phyloP scores from a whole-genome alignment of 306 rosid species.

The Gastrolobium villosum region DNA sequence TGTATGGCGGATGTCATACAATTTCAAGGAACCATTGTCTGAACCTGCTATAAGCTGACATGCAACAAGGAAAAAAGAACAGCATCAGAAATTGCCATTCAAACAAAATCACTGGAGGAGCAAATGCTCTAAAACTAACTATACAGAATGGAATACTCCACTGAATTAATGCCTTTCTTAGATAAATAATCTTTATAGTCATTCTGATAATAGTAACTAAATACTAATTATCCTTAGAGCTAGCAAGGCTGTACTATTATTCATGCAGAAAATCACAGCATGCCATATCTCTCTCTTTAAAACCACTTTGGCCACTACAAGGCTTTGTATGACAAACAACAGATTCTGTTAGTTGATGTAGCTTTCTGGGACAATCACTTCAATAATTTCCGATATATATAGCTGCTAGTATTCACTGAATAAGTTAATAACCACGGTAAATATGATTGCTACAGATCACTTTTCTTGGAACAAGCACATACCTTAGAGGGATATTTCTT shows the following conservation, averaged over 20 bases:
- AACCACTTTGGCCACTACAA: slow-evolving; percentile 36
- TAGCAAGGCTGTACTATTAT: slow-evolving; percentile 30
- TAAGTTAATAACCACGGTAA: slow-evolving; percentile 21
- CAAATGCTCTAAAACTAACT: slow-evolving; percentile 45
- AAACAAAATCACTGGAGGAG: slow-evolving; percentile 34
- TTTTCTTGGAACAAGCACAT: slow-evolving; percentile 45
- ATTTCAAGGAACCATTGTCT: slow-evolving; percentile 82
- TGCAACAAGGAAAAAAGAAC: slow-evolving; percentile 43
- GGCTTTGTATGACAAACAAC: slow-evolving; percentile 37
- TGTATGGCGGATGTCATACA: slow-evolving; percentile 67
- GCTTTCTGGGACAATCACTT: slow-evolving; percentile 19
- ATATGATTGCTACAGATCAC: slow-evolving; percentile 16
- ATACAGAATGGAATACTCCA: slow-evolving; percentile 34
- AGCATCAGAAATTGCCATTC: slow-evolving; percentile 46
- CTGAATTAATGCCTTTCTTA: slow-evolving; percentile 12
- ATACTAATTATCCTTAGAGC: slow-evolving; percentile 21
- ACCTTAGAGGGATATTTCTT: slow-evolving; percentile 88
- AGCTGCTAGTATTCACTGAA: slow-evolving; percentile 24
- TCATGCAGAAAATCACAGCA: slow-evolving; percentile 40
- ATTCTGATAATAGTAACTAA: slow-evolving; percentile 33
- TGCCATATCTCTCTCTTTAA: neutral
- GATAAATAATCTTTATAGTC: slow-evolving; percentile 20
- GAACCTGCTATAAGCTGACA: slow-evolving; percentile 94
- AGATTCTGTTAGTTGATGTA: slow-evolving; percentile 32
- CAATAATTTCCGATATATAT: slow-evolving; percentile 22